phyloP scores from a whole-genome alignment of 352 stramenopile genomes.

The Phytophthora pinifolia region DNA sequence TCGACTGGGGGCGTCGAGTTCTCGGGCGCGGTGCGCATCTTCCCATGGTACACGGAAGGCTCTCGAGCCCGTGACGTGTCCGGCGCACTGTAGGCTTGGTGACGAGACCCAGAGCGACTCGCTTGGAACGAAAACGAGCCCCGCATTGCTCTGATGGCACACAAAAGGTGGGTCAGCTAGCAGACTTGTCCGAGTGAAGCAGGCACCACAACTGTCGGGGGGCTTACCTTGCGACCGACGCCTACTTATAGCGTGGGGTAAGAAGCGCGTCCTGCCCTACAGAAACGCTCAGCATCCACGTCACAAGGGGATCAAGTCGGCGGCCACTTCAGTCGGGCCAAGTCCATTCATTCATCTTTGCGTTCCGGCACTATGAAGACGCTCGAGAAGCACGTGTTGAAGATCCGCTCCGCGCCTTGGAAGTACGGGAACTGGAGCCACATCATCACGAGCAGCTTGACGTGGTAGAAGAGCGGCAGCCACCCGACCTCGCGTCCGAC shows the following conservation, averaged over 20 bases:
- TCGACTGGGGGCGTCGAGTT: conserved; percentile 20
- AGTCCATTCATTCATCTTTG: conserved; percentile 45
- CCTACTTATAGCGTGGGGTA: conserved; percentile 2
- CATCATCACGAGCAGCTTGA: conserved; percentile 81
- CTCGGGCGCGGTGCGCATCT: conserved; percentile 34
- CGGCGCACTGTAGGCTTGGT: conserved; percentile 9
- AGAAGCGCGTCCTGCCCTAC: neutral
- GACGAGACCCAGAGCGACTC: conserved; percentile 3
- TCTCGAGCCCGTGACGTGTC: conserved; percentile 22
- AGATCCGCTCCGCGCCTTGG: conserved; percentile 78
- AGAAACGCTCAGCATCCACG: too few species aligned
- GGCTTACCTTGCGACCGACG: too few species aligned
- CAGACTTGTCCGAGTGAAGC: neutral
- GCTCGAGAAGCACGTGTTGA: conserved; percentile 71
- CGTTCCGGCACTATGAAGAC: conserved; percentile 61
- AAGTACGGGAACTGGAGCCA: conserved; percentile 93
- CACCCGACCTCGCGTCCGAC: conserved; percentile 61
- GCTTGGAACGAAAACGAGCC: conserved; percentile 8
- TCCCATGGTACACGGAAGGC: conserved; percentile 43
- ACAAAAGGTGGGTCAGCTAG: conserved; percentile 2
- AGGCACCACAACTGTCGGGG: neutral
- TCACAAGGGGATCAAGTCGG: too few species aligned
- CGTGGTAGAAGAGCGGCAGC: conserved; percentile 87
- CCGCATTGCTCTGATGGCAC: conserved; percentile 7
- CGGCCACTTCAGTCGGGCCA: neutral